phyloP scores from a whole-genome alignment of 75 land plant genomes.

The Pinus albicaulis region DNA sequence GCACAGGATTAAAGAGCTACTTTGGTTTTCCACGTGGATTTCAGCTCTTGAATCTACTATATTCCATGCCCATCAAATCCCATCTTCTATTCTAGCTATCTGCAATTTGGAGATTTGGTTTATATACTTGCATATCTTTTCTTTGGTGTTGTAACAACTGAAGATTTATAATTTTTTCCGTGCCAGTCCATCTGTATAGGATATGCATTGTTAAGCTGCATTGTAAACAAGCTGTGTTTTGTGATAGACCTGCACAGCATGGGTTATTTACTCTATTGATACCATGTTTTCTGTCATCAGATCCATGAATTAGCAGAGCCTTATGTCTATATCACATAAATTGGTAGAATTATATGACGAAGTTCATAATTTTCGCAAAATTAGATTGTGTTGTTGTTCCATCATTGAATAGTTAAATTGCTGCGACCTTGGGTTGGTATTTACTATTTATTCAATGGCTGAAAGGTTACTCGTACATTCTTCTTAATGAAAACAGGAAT shows the following conservation, averaged over 20 bases:
- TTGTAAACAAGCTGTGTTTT: neutral
- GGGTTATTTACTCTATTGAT: conserved; percentile 8
- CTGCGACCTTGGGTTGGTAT: neutral
- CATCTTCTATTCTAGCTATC: too few relatives aligned
- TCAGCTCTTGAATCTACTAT: too few relatives aligned
- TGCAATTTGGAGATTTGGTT: too few relatives aligned
- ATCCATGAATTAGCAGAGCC: too few relatives aligned
- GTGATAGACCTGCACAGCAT: neutral
- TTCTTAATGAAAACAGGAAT: conserved; percentile 8
- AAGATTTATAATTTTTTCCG: too few relatives aligned
- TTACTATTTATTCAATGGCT: neutral
- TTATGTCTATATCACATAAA: too few relatives aligned
- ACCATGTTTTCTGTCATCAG: neutral
- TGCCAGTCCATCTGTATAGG: neutral
- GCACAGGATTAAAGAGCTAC: too few relatives aligned
- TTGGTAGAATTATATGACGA: neutral
- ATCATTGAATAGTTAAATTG: neutral
- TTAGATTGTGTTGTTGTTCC: neutral
- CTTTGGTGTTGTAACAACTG: too few relatives aligned
- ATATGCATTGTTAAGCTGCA: neutral
- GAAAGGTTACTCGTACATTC: neutral
- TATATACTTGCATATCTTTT: too few relatives aligned
- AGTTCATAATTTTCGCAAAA: neutral
- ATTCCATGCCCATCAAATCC: too few relatives aligned
- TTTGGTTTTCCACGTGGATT: too few relatives aligned